These are phyloP conservation scores for Trypethelium eluteriae DNA, from an alignment of 495 filamentous ascomycete species.

Conservation along the genomic window DNA sequence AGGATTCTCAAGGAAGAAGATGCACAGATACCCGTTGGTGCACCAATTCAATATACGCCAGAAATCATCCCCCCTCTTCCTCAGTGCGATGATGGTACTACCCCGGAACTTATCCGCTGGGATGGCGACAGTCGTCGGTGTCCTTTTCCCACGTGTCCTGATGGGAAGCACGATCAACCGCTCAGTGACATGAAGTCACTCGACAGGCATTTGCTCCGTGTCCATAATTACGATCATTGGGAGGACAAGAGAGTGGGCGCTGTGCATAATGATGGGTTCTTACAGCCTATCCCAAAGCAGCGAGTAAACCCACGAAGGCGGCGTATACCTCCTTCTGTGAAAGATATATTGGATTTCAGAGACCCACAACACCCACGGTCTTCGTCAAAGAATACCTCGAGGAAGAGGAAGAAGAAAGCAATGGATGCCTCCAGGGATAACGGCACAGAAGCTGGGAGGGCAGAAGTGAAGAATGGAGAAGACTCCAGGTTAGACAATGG, in stretches of 20 bases:
- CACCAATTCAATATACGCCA: not conserved
- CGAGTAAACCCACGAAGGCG: no score
- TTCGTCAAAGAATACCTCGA: no score
- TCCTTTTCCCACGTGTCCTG: not conserved
- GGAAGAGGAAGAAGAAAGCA: no score
- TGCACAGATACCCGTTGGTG: not conserved
- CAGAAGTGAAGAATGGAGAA: no score
- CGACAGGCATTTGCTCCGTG: not conserved
- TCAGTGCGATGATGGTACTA: not conserved
- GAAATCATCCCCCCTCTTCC: not conserved
- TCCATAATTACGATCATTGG: not conserved
- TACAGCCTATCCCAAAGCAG: slow-evolving; percentile 14
- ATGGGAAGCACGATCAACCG: not conserved
- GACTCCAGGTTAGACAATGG: no score
- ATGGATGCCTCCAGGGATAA: no score
- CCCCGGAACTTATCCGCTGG: not conserved
- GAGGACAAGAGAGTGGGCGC: slow-evolving; percentile 15
- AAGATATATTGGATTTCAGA: no score
- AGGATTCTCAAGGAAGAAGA: slow-evolving; percentile 35
- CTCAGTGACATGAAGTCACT: not conserved
- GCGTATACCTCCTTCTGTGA: no score
- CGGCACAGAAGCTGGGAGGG: no score
- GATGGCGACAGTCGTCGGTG: not conserved
- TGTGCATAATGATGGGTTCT: slow-evolving; percentile 23
- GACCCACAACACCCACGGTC: no score